Evolutionary conservation across 116 monocot species (phyloP).

Genomic region (Zostera marina): DNA sequence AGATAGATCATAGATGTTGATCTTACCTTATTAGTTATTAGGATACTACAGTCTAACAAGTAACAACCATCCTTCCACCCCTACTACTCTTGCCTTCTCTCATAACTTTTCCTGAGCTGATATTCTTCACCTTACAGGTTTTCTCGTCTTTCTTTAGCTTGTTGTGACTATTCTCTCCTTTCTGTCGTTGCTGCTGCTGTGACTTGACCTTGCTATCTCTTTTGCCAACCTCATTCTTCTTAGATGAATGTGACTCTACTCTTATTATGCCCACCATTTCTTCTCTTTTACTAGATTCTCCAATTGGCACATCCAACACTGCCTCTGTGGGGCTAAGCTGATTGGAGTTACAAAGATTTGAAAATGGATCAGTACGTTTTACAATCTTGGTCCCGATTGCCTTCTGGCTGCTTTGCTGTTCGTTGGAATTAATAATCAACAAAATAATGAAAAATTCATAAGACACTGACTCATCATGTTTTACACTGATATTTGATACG

Average conservation of each 20-base stretch:
- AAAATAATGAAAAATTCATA: too few species aligned
- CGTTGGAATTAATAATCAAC: neutral
- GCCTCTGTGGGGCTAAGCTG: neutral
- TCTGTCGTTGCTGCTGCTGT: neutral
- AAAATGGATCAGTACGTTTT: neutral
- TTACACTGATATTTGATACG: too few species aligned
- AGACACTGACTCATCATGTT: too few species aligned
- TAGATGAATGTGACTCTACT: neutral
- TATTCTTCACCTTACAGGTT: neutral
- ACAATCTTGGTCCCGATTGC: neutral
- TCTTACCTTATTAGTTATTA: neutral
- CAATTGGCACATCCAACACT: neutral
- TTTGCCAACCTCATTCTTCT: neutral
- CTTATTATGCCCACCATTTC: neutral
- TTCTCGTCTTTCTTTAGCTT: constrained; percentile 6
- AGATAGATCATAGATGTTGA: neutral
- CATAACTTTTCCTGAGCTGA: constrained; percentile 1
- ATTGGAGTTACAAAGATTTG: neutral
- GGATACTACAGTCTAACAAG: neutral
- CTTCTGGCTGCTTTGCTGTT: neutral
- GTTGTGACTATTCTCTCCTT: neutral
- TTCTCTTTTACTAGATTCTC: neutral
- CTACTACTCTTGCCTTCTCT: neutral
- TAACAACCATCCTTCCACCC: neutral
- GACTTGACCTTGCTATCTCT: constrained; percentile 2